Base-by-base conservation (phyloP, 2,329 filamentous ascomycete species). In the Phialocephala sp. region DNA sequence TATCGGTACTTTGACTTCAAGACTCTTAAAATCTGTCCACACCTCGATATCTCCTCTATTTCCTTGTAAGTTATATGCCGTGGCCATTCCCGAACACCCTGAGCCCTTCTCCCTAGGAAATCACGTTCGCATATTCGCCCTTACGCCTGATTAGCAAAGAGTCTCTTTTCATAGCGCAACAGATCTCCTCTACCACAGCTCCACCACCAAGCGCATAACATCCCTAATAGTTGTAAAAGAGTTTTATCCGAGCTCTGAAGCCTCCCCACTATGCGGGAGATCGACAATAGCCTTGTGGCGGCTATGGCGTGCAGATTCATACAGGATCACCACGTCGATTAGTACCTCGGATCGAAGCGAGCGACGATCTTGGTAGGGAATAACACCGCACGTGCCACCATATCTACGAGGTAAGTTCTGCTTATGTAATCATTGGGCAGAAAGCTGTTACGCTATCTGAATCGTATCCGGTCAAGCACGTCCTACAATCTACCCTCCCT, bases 151-250 rank as follows among this genome's bases (percentile, higher is more conserved):
- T 54, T 54, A 24, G 20, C 18, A 54, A 27, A 54, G 47, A 27
- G 47, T 54, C 47, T 27, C 47, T 18, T 54, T 50, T 54, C 24
- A 35, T 54, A 54, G 47, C 22, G 20, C 24, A 35, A 54, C 18
- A 54, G 47, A 54, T 6, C 24, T 54, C 47, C 47, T 54, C 47
- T 54, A 24, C 47, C 18, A 24, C 27, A 54, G 20, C 47, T 54
- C 20, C 8, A 54, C 47, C 47, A 54, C 47, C 27, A 20, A 54
- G 47, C 47, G 14, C 11, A 12, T 54, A 54, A 9, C 24, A 54
- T 54, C 47, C 18, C 47, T 54, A 54, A 54, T 27, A 54, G 11
- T 54, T 54, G 24, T 54, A 54, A 35, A 54, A 27, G 47, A 18
- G 47, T 54, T 18, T 35, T 27, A 54, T 24, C 22, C 47, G 20